phyloP scores from a whole-genome alignment of 805 yeast species.

The Metschnikowia aberdeeniae region DNA sequence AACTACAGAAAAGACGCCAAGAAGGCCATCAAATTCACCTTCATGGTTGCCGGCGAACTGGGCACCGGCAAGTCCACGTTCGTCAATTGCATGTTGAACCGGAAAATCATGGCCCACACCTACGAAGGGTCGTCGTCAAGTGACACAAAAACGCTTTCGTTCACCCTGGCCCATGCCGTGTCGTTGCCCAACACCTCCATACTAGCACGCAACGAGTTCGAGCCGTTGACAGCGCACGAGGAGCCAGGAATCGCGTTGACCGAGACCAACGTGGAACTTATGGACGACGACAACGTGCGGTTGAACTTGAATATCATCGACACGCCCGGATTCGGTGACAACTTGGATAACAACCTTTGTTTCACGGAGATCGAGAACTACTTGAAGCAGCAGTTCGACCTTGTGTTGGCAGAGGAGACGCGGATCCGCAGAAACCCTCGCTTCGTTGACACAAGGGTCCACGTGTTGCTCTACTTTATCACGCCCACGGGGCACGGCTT shows the following conservation, averaged over 20 bases:
- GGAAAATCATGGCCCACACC: slow-evolving; percentile 57
- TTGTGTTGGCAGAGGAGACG: slow-evolving; percentile 80
- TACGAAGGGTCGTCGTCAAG: slow-evolving; percentile 33
- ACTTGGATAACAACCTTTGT: slow-evolving; percentile 65
- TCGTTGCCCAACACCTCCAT: slow-evolving; percentile 51
- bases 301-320: slow-evolving; percentile 58
- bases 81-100: slow-evolving; percentile 62
- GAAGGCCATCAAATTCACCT: slow-evolving; percentile 69
- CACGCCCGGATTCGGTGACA: slow-evolving; percentile 78
- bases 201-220: slow-evolving; percentile 53
- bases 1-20: slow-evolving; percentile 62
- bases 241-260: slow-evolving; percentile 79
- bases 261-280: slow-evolving; percentile 55
- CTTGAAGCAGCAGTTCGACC: slow-evolving; percentile 73
- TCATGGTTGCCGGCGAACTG: slow-evolving; percentile 67
- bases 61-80: slow-evolving; percentile 81
- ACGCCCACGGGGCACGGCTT: slow-evolving; percentile 79
- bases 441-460: slow-evolving; percentile 73
- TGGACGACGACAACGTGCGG: slow-evolving; percentile 56
- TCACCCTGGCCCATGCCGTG: slow-evolving; percentile 54
- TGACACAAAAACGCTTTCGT: slow-evolving; percentile 51
- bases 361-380: slow-evolving; percentile 61
- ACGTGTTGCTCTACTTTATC: slow-evolving; percentile 72
- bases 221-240: slow-evolving; percentile 53
- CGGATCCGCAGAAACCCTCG: slow-evolving; percentile 82